These are phyloP conservation scores for Leishmania lainsoni DNA, from an alignment of 208 protist species.

Conservation along the genomic window DNA sequence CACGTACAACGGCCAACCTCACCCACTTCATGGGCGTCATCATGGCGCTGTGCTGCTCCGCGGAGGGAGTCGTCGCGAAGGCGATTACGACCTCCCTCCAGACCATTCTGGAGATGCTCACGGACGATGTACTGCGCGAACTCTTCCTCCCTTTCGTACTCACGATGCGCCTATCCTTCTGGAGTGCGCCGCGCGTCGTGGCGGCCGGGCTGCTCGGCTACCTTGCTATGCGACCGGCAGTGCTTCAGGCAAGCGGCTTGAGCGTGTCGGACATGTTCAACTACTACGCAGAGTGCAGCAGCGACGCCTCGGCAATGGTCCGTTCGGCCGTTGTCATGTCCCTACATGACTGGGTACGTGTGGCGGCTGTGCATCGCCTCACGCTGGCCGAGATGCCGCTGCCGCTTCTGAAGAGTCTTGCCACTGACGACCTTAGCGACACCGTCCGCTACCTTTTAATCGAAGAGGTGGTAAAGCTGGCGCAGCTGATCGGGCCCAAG, in stretches of 20 bases:
- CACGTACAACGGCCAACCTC: conserved; percentile 39
- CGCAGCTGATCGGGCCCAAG: conserved; percentile 51
- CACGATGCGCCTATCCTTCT: conserved; percentile 68
- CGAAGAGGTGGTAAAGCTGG: conserved; percentile 51
- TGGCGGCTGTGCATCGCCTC: conserved; percentile 52
- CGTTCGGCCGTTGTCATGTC: conserved; percentile 52
- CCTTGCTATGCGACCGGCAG: conserved; percentile 47
- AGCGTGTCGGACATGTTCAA: conserved; percentile 65
- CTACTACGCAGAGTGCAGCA: conserved; percentile 62
- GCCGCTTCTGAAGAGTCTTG: conserved; percentile 57
- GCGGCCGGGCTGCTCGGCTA: conserved; percentile 61
- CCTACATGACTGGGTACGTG: conserved; percentile 66
- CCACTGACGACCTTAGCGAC: conserved; percentile 71
- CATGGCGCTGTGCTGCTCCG: conserved; percentile 67
- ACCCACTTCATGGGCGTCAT: conserved; percentile 76
- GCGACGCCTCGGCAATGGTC: conserved; percentile 57
- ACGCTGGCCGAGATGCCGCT: conserved; percentile 65
- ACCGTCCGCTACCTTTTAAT: conserved; percentile 67
- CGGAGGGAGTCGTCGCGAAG: conserved; percentile 50
- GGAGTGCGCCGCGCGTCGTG: conserved; percentile 65
- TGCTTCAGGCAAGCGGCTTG: conserved; percentile 51
- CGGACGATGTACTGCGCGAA: conserved; percentile 42
- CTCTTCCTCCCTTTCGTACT: conserved; percentile 67
- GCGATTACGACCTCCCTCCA: conserved; percentile 44
- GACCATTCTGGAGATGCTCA: conserved; percentile 40